Percentiles rank a stretch among this genome's conserved stretches.
Evolutionary conservation across 2,329 filamentous ascomycete species (phyloP).

Genomic region (Ophiocordyceps sinensis): DNA sequence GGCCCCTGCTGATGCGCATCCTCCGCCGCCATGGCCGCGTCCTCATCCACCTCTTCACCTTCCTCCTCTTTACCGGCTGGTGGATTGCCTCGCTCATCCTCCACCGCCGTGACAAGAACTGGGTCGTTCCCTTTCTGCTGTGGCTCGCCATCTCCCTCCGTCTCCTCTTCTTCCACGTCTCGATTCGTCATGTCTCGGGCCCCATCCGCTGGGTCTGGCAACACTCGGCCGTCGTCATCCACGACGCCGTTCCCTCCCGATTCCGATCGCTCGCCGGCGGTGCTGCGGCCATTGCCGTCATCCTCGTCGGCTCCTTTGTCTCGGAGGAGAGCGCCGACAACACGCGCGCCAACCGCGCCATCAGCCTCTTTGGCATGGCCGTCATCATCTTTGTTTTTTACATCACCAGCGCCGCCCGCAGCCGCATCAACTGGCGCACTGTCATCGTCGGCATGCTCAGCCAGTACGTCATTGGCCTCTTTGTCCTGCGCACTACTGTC

Average conservation of each 20-base stretch:
- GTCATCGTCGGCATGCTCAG: slow-evolving; percentile 80
- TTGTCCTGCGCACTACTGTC: slow-evolving; percentile 66
- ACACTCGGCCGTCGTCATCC: slow-evolving; percentile 43
- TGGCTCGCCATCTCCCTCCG: slow-evolving; percentile 64
- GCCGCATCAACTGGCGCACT: slow-evolving; percentile 53
- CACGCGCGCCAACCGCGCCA: slow-evolving; percentile 62
- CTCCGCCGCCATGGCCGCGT: slow-evolving; percentile 31
- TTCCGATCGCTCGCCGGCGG: slow-evolving; percentile 50
- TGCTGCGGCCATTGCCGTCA: slow-evolving; percentile 48
- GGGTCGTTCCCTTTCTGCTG: slow-evolving; percentile 72
- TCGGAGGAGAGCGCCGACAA: slow-evolving; percentile 61
- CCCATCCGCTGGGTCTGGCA: slow-evolving; percentile 57
- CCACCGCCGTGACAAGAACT: slow-evolving; percentile 59
- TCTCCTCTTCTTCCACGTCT: slow-evolving; percentile 59
- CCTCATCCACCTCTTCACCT: slow-evolving; percentile 30
- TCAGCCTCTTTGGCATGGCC: slow-evolving; percentile 65
- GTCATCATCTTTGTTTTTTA: slow-evolving; percentile 58
- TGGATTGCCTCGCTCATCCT: slow-evolving; percentile 64
- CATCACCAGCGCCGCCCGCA: slow-evolving; percentile 56
- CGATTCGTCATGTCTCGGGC: slow-evolving; percentile 48
- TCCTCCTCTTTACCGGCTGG: slow-evolving; percentile 41
- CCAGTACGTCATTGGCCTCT: slow-evolving; percentile 79
- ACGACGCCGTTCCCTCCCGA: slow-evolving; percentile 50
- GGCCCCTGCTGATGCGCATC: slow-evolving; percentile 11
- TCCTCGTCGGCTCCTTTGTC: slow-evolving; percentile 65